phyloP scores from a whole-genome alignment of 2,329 filamentous ascomycete species.

The Cercospora canescens region DNA sequence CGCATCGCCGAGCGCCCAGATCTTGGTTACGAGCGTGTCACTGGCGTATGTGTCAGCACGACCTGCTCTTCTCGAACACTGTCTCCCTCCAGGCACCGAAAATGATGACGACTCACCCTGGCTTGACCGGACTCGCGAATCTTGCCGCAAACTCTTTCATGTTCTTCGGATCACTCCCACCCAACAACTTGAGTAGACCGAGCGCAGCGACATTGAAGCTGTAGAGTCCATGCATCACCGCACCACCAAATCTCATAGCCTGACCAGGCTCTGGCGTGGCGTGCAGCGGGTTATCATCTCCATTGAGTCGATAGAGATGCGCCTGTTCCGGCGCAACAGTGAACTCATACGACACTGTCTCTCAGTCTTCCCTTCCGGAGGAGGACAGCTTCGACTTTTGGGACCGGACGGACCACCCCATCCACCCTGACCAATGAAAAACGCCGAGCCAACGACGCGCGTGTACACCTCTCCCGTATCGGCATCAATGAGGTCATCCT shows the following conservation, averaged over 20 bases:
- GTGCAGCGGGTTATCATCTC: constrained; percentile 75
- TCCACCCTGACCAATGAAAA: constrained; percentile 76
- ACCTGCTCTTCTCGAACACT: too few relatives aligned
- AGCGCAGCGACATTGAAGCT: constrained; percentile 70
- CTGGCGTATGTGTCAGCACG: too few relatives aligned
- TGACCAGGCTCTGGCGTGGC: constrained; percentile 74
- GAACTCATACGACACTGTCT: too few relatives aligned
- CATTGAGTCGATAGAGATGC: constrained; percentile 85
- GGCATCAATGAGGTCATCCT: constrained; percentile 73
- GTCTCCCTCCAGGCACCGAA: too few relatives aligned
- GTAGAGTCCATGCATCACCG: constrained; percentile 87
- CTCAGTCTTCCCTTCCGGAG: too few relatives aligned
- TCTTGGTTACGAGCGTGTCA: constrained; percentile 77
- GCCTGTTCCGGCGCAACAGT: too few relatives aligned
- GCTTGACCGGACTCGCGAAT: constrained; percentile 81
- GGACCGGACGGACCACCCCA: constrained; percentile 91
- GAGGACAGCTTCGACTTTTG: too few relatives aligned
- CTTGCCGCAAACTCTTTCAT: constrained; percentile 86
- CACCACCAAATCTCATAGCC: constrained; percentile 88
- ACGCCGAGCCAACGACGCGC: constrained; percentile 67
- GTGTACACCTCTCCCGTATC: constrained; percentile 69
- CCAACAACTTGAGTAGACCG: constrained; percentile 70
- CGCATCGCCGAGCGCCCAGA: constrained; percentile 73
- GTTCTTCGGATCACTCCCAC: constrained; percentile 75
- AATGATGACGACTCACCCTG: too few relatives aligned